Conservation (phyloP, 345 rosid species). For the Gossypium ekmanianum region DNA sequence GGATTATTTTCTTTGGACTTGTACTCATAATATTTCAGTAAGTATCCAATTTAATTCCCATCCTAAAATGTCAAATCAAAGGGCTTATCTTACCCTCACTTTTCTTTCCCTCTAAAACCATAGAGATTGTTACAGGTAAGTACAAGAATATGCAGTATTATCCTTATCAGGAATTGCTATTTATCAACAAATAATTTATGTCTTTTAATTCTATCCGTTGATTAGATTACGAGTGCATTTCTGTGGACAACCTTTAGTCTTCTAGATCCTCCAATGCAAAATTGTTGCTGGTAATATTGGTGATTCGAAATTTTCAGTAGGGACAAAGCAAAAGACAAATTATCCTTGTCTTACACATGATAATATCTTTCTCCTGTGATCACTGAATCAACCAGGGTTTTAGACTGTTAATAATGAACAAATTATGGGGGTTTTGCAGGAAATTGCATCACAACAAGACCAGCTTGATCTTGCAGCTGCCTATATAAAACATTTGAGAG, state of each 20-base stretch:
- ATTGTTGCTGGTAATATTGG: too few relatives aligned
- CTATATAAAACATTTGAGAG: constrained; percentile 40
- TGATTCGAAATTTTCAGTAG: neutral
- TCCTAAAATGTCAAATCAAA: neutral
- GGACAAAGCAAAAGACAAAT: neutral
- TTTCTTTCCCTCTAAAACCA: neutral
- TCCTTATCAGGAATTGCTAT: neutral
- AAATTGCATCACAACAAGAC: constrained; percentile 36
- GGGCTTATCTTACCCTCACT: neutral
- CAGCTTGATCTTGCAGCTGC: constrained; percentile 42
- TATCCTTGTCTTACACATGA: neutral
- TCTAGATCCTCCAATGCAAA: too few relatives aligned
- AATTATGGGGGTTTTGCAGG: constrained; percentile 15
- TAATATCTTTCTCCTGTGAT: neutral
- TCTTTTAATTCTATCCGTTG: neutral
- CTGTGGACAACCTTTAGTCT: neutral
- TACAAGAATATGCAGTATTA: neutral
- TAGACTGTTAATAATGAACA: too few relatives aligned
- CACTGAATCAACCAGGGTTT: neutral
- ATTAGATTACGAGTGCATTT: neutral
- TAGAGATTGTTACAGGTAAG: neutral
- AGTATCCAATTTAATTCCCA: neutral
- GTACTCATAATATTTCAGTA: neutral
- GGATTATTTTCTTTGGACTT: too few relatives aligned
- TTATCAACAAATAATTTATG: neutral